phyloP scores from a whole-genome alignment of 2,329 filamentous ascomycete genomes.

The Fusarium verticillioides region DNA sequence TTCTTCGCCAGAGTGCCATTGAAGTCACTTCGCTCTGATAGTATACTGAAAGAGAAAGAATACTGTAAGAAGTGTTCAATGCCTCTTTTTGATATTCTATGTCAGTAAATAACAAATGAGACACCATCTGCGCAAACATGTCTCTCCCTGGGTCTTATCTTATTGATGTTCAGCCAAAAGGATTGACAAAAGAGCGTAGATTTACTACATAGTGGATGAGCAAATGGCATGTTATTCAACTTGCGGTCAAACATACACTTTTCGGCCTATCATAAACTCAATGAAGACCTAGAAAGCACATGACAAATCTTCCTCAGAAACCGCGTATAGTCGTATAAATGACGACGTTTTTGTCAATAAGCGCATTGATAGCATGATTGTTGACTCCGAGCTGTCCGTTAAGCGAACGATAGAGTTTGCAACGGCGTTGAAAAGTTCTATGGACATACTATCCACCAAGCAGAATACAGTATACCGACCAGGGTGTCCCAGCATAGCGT shows the following conservation, averaged over 20 bases:
- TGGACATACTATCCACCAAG: slow-evolving; percentile 8
- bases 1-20: too few species aligned
- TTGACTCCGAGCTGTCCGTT: neutral
- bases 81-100: too few species aligned
- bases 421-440: neutral
- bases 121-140: too few species aligned
- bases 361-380: neutral
- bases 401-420: slow-evolving; percentile 21
- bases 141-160: too few species aligned
- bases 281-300: neutral
- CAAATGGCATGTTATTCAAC: neutral
- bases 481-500: slow-evolving; percentile 3
- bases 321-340: neutral
- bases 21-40: too few species aligned
- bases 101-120: too few species aligned
- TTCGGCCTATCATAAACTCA: neutral
- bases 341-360: neutral
- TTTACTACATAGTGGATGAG: neutral
- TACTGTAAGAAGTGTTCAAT: too few species aligned
- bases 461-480: neutral
- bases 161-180: too few species aligned
- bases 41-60: too few species aligned
- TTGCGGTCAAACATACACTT: neutral
- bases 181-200: too few species aligned
- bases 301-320: neutral